Base-by-base conservation (phyloP, 305 asterid species). In the Solanum chacoense region DNA sequence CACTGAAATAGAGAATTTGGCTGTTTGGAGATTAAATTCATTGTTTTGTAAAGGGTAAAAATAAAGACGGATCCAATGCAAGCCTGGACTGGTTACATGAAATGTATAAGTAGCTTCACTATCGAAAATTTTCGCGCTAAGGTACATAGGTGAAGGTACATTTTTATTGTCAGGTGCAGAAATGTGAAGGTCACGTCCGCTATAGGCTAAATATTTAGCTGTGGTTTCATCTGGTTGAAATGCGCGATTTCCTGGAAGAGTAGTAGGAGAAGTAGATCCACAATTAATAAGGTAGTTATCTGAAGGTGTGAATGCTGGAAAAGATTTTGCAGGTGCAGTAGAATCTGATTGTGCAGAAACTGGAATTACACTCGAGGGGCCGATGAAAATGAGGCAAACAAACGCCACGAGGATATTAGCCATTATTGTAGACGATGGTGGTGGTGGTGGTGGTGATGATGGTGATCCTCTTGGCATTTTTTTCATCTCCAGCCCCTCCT, bases 51-150 rank as follows among this genome's bases (percentile, higher is more conserved):
- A 16, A 0, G 98, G 97, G 2, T 93, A 92, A 55, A 97, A 96
- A 84, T 97, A 96, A 65, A 96, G 96, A 32, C 99, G 93, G 45
- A 96, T 90, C 98, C 98, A 97, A 87, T 97, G 99, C 95, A 95
- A 95, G 0, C 99, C 99, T n/a, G 99, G 98, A 42, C 94, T 91
- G 55, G 92, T 45, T 9, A 94, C 94, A 28, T 91, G 99, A 92
- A 96, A 97, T 1, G 97, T 89, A 90, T 94, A 97, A 0, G 94
- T 91, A 1, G 99, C 99, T 2, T 78, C 90, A 29, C 77, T 74
- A 4, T 91, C 92, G 85, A 97, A 97, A 3, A 95, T 86, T 67
- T 87, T 93, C 1, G 98, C 99, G 0, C 96, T 88, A 4, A 89
- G 87, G 72, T 97, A 95, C 11, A 96, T 87, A 35, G 96, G 91